Percentiles rank a stretch among this genome's conserved stretches.
Evolutionary conservation across 192 early-diverging fungal species (phyloP).

Genomic region (Rhizoclosmatium sp.): DNA sequence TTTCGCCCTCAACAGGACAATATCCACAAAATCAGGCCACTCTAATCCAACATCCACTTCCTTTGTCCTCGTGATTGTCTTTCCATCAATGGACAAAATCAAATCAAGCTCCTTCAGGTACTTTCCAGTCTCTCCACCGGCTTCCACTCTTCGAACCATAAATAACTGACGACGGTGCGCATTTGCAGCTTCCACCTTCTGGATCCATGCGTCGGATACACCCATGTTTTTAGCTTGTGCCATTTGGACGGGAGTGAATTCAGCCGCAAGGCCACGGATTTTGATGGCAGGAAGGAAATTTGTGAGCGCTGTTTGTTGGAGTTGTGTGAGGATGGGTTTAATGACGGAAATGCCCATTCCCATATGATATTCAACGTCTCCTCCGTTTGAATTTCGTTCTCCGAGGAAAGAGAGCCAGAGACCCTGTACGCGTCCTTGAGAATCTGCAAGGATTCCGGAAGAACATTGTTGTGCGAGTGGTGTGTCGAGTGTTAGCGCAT

Average conservation of each 20-base stretch:
- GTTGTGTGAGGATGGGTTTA: conserved; percentile 44
- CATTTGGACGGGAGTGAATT: conserved; percentile 55
- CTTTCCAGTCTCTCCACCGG: conserved; percentile 42
- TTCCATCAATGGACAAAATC: conserved; percentile 50
- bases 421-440: conserved; percentile 71
- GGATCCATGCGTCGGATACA: conserved; percentile 55
- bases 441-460: conserved; percentile 75
- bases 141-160: conserved; percentile 54
- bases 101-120: conserved; percentile 61
- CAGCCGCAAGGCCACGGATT: conserved; percentile 54
- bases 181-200: conserved; percentile 52
- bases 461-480: conserved; percentile 81
- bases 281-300: conserved; percentile 21
- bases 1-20: conserved; percentile 74
- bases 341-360: conserved; percentile 43
- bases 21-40: conserved; percentile 43
- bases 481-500: conserved; percentile 84
- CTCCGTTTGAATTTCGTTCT: conserved; percentile 69
- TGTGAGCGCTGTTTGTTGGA: conserved; percentile 28
- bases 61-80: conserved; percentile 42
- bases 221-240: conserved; percentile 60
- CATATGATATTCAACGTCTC: conserved; percentile 56
- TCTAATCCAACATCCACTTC: conserved; percentile 46
- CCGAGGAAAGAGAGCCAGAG: conserved; percentile 80
- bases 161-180: conserved; percentile 52